phyloP scores from a whole-genome alignment of 148 eudicot genomes.

The Hydrangea macrophylla region DNA sequence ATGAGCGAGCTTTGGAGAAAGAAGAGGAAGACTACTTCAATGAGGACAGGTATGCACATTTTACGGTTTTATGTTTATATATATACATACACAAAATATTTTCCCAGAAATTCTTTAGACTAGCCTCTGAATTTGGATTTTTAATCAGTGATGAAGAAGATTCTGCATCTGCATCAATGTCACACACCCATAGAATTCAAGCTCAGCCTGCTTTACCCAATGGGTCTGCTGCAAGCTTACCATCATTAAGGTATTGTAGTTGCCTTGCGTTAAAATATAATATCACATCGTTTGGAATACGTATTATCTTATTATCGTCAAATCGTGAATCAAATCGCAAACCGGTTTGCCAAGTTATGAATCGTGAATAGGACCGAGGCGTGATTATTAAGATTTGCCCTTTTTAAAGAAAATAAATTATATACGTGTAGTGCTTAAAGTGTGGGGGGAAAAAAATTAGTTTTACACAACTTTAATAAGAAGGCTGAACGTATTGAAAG shows the following conservation, averaged over 20 bases:
- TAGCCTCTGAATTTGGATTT: constrained; percentile 5
- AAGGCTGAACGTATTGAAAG: no score
- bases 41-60: constrained; percentile 88
- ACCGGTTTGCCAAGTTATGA: no score
- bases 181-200: constrained; percentile 33
- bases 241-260: constrained; percentile 56
- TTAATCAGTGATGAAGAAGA: constrained; percentile 88
- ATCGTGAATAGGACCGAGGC: no score
- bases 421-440: no score
- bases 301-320: no score
- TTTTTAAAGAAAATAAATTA: no score
- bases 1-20: constrained; percentile 92
- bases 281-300: not conserved
- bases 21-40: constrained; percentile 98
- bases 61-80: not conserved
- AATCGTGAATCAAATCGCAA: no score
- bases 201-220: constrained; percentile 48
- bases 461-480: no score
- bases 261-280: not conserved
- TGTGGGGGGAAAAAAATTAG: no score
- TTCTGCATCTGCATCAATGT: constrained; percentile 66
- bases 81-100: not conserved
- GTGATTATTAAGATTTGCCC: no score
- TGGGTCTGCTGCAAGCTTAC: constrained; percentile 44
- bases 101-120: not conserved